phyloP scores from a whole-genome alignment of 345 rosid species.

The Trapa bicornis region DNA sequence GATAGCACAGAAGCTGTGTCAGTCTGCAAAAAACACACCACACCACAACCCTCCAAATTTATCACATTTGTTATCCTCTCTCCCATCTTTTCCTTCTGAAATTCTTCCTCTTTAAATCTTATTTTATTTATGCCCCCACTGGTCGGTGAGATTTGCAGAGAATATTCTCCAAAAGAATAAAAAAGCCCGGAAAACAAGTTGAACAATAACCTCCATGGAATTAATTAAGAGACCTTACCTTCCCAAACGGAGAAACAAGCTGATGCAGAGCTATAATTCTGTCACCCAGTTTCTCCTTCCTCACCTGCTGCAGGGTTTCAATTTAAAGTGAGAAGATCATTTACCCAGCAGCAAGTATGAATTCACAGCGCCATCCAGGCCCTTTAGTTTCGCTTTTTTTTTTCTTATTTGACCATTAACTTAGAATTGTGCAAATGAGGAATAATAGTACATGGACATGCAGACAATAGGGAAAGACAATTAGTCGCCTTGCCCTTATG shows the following conservation, averaged over 20 bases:
- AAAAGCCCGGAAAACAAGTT: no score
- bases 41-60: conserved; percentile 29
- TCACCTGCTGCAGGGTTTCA: conserved; percentile 30
- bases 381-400: no score
- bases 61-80: neutral
- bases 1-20: conserved; percentile 99
- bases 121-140: no score
- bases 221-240: conserved; percentile 24
- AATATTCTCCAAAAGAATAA: neutral
- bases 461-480: conserved; percentile 75
- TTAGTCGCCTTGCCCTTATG: conserved; percentile 15
- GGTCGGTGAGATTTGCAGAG: no score
- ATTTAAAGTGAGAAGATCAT: neutral
- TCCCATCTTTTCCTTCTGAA: conserved; percentile 5
- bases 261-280: conserved; percentile 87
- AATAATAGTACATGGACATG: conserved; percentile 39
- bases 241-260: conserved; percentile 94
- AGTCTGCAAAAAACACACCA: conserved; percentile 77
- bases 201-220: no score
- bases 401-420: neutral
- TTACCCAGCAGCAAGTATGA: neutral
- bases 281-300: conserved; percentile 87
- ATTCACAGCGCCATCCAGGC: neutral
- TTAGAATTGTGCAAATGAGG: conserved; percentile 14
- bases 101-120: neutral